Base-by-base conservation (phyloP, 1,284 basidiomycete genomes). In the Cystobasidium pallidum region DNA sequence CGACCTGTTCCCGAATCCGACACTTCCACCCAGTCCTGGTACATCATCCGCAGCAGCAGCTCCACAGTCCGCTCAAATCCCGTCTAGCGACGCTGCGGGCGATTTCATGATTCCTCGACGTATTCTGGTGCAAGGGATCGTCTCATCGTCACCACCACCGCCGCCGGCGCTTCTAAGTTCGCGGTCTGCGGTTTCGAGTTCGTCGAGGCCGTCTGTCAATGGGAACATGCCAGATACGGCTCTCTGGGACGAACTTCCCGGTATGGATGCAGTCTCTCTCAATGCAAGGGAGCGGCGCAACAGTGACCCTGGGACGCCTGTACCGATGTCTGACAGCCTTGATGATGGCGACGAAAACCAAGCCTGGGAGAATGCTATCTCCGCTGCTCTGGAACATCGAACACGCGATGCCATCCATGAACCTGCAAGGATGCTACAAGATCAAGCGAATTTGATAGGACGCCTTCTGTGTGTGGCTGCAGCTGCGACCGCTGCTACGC, bases 401-500 rank as follows among this genome's bases (percentile, higher is more conserved):
- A 4, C 43, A 4, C 24, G 45, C 15, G 36, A 19, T 32, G 34
- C 45, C 19, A n/a, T 17, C 1, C 26, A 47, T 15, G 26, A 36
- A 8, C 28, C 45, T 34, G 58, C 30, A 15, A 61, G 39, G n/a
- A 55, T 28, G 41, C 28, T 70, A 3, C 55, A 47, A 32, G 57
- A 58, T 6, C 73, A 74, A 71, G 73, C 67, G 13, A 54, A 49
- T 49, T 26, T 74, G 4, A 70, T 74, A 21, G 66, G 58, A 30
- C 58, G 73, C n/a, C 43, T 74, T 1, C 41, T 74, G n/a, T 49
- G 30, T 30, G 61, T 74, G 11, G 73, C 73, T 28, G 67, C 66
- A 17, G 73, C 73, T 26, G 66, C 73, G 15, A 75, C 71, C 30
- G 68, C 73, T 36, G 70, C 64, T 39, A 61, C 63, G 2, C 66